Evolutionary conservation across 2,329 filamentous ascomycete species (phyloP), one percentile per base, ranked within the genome.

Genomic region (Aureobasidium uvarum): DNA sequence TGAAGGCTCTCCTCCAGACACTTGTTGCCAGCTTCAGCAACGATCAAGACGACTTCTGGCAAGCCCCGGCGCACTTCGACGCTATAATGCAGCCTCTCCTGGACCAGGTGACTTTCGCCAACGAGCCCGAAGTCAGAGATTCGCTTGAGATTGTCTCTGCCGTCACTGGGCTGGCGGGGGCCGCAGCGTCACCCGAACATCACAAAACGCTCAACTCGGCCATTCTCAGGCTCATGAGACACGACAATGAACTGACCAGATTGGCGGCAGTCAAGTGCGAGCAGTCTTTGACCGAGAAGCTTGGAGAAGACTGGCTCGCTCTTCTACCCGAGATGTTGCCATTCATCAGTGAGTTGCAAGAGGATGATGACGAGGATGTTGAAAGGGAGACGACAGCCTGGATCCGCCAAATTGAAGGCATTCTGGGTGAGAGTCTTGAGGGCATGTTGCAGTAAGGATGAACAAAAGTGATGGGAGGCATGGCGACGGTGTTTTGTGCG

Each of bases 21-120:
- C 82, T 98, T 52, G 81, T 84, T 33, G 88, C 86, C 70, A 89
- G 87, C 71, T 96, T 98, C 73, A 84, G 89, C 76, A 87, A 96
- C 75, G 95, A 98, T 74, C 90, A 96, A 77, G 92, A 96, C 75
- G 84, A 92, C 76, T 98, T 96, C 81, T 98, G 93, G 93, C 92
- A 96, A 81, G 87, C 90, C 0, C 94, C 95, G 0, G 85, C 90
- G 0, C 93, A 97, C 78, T 96, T 97, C 73, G 82, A 83, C 66
- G 85, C 85, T 33, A 86, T 97, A 45, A 85, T 87, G 16, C 81
- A 83, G 0, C 86, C 89, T 2, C 81, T 98, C 36, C 83, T 91
- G 68, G 79, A 83, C 28, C 91, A 96, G 18, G 74, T 82, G 46
- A 74, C 71, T n/a, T 65, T 66, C 33, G 66, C 72, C 0, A 73